phyloP scores from a whole-genome alignment of 495 filamentous ascomycete genomes.

The Lepidopterella palustris region DNA sequence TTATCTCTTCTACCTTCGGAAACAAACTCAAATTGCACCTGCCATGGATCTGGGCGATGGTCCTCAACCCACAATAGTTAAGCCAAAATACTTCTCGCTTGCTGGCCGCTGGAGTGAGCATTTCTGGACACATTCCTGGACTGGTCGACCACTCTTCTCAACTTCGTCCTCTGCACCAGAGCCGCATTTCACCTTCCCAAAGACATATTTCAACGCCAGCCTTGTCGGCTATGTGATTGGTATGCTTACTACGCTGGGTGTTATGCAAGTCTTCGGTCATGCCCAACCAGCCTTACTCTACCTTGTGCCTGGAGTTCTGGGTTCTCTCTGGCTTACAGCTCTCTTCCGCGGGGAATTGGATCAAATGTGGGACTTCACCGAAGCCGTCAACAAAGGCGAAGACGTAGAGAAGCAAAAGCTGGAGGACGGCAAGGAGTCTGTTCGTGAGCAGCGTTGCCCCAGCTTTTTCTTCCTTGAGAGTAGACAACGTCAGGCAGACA shows the following conservation, averaged over 20 bases:
- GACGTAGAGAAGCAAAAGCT: conserved; percentile 28
- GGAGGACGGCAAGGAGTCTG: conserved; percentile 9
- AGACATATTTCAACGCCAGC: conserved; percentile 79
- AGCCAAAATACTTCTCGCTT: conserved; percentile 53
- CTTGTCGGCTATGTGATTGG: conserved; percentile 72
- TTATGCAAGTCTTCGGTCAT: conserved; percentile 71
- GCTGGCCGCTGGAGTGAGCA: conserved; percentile 74
- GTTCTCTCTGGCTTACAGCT: conserved; percentile 74
- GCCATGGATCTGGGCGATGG: not conserved
- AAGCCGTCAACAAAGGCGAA: conserved; percentile 46
- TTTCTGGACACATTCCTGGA: conserved; percentile 59
- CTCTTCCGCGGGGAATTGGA: conserved; percentile 58
- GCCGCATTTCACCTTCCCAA: conserved; percentile 53
- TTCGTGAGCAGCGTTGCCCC: conserved; percentile 4
- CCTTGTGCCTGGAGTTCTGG: conserved; percentile 79
- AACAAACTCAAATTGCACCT: conserved; percentile 37
- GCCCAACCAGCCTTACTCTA: conserved; percentile 91
- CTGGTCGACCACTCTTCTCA: conserved; percentile 18
- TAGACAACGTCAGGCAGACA: conserved; percentile 18
- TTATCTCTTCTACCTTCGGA: conserved; percentile 67
- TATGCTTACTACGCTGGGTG: conserved; percentile 68
- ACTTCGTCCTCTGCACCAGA: conserved; percentile 34
- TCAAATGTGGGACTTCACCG: conserved; percentile 75
- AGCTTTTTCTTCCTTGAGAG: conserved; percentile 28
- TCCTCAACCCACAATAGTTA: conserved; percentile 24